A percentile compares a stretch with the other conserved stretches of the same genome.
Conservation (phyloP, 768 basidiomycete species). For the Lactarius akahatsu region DNA sequence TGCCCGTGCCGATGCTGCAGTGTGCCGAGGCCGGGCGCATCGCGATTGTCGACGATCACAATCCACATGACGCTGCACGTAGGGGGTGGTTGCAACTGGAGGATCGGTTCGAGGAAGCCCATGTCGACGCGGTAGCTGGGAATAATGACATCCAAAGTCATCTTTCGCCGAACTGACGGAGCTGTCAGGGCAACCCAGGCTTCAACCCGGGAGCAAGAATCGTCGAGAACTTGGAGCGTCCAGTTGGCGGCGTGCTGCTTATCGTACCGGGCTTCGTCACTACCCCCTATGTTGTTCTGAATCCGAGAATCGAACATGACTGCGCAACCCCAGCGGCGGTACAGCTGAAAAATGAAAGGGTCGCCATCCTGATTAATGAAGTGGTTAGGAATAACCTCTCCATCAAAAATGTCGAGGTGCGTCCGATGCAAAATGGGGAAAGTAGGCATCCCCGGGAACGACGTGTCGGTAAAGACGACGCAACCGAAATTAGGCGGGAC, state of each 20-base stretch:
- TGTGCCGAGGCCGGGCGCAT: slow-evolving; percentile 40
- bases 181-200: slow-evolving; percentile 38
- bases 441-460: slow-evolving; percentile 61
- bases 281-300: slow-evolving; percentile 48
- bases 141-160: slow-evolving; percentile 56
- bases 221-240: slow-evolving; percentile 49
- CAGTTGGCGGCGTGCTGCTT: slow-evolving; percentile 47
- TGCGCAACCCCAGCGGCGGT: slow-evolving; percentile 55
- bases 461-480: slow-evolving; percentile 53
- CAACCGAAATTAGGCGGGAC: slow-evolving; percentile 53
- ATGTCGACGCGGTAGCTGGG: slow-evolving; percentile 57
- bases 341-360: slow-evolving; percentile 58
- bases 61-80: slow-evolving; percentile 55
- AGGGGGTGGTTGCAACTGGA: slow-evolving; percentile 43
- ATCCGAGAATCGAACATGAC: slow-evolving; percentile 45
- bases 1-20: slow-evolving; percentile 43
- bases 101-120: slow-evolving; percentile 43
- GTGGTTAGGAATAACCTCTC: slow-evolving; percentile 48
- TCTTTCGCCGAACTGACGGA: slow-evolving; percentile 34
- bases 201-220: slow-evolving; percentile 40
- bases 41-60: slow-evolving; percentile 57
- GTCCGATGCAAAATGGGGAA: slow-evolving; percentile 57
- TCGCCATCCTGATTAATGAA: slow-evolving; percentile 64
- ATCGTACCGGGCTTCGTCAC: slow-evolving; percentile 45
- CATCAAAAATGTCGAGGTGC: slow-evolving; percentile 56